Evolutionary conservation across 1,139 yeast species (phyloP), one percentile per base, ranked within the genome.

Genomic region (Taiozyma sp.): DNA sequence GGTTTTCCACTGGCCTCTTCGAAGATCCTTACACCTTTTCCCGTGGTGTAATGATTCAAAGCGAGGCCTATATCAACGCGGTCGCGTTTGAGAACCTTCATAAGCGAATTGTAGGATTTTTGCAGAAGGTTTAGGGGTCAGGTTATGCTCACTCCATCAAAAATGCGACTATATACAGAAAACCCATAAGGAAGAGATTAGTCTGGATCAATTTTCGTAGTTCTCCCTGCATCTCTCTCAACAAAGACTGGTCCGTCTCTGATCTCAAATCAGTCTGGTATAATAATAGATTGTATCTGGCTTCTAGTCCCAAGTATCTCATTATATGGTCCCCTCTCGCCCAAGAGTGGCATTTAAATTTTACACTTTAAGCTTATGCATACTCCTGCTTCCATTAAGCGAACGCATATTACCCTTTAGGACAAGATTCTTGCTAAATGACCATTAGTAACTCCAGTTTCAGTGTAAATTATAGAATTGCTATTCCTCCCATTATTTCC

Each of bases 11-110:
- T 53, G 63, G 56, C 63, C 57, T 61, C 63, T 59, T 61, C 65
- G 65, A 61, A 61, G 65, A 60, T 60, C 56, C 56, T 53, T 60
- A 54, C 48, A 49, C 53, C 59, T 55, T 50, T 54, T 52, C 51
- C 63, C 54, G 61, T 61, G 62, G 59, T 53, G 49, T 58, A 59
- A 50, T 51, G 63, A 60, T 60, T 61, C 65, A 61, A 61, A 61
- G 62, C 60, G 63, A 61, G 57, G 65, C 63, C 63, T 50, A 61
- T 46, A 61, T 16, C 30, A 45, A 44, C 22, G n/a, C 29, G 22
- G 28, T 32, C 44, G 26, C 28, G 53, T 52, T 45, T 45, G 50
- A 42, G 52, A 50, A 47, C 50, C 40, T 19, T 37, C 41, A 40
- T 45, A 47, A 50, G 53, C 47, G 46, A 43, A 52, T 49, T 52